These are phyloP conservation scores for Dryadomyces quercus-mongolicae DNA, from an alignment of 2,329 filamentous ascomycete species.

Conservation along the genomic window DNA sequence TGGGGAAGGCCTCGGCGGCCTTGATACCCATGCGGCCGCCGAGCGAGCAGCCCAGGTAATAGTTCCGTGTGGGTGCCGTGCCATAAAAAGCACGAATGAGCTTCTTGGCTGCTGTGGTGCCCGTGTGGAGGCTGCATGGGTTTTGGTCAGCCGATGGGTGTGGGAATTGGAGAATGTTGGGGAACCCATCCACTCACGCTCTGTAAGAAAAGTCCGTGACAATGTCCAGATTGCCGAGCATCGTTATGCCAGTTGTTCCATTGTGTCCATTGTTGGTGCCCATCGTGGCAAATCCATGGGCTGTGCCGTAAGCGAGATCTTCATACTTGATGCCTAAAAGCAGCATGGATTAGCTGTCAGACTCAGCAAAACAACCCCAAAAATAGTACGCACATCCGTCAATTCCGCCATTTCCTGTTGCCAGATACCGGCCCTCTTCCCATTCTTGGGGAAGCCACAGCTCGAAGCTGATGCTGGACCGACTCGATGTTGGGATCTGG, in stretches of 20 bases:
- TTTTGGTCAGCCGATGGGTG: background rate
- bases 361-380: too few relatives aligned
- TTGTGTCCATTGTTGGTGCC: constrained; percentile 40
- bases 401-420: constrained; percentile 35
- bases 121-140: constrained; percentile 26
- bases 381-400: constrained; percentile 30
- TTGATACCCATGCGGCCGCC: constrained; percentile 48
- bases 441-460: constrained; percentile 34
- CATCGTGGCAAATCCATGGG: constrained; percentile 31
- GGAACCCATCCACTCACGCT: constrained; percentile 13
- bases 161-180: background rate
- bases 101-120: constrained; percentile 33
- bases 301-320: constrained; percentile 31
- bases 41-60: constrained; percentile 46
- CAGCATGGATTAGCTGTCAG: background rate
- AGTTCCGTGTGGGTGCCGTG: constrained; percentile 26
- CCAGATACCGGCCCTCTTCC: constrained; percentile 29
- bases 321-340: constrained; percentile 28
- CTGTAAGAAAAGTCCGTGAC: constrained; percentile 24
- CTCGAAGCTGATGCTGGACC: constrained; percentile 32
- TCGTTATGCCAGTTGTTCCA: constrained; percentile 22
- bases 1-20: constrained; percentile 37
- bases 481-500: constrained; percentile 18
- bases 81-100: constrained; percentile 36
- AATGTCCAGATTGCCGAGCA: constrained; percentile 24